These are phyloP conservation scores for Boletellus ananiceps DNA, from an alignment of 768 basidiomycete genomes.

Conservation along the genomic window DNA sequence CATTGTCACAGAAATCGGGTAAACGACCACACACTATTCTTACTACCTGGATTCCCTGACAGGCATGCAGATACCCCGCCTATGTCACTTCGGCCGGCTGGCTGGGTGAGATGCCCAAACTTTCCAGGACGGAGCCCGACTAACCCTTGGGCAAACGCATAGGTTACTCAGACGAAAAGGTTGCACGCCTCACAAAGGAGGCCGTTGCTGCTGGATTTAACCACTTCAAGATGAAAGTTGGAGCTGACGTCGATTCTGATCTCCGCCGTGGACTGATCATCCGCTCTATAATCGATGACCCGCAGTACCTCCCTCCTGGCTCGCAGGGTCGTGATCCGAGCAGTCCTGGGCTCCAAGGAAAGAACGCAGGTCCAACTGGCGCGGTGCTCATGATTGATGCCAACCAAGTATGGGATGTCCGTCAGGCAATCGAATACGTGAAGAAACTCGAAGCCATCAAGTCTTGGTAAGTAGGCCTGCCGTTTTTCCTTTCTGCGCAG, in stretches of 20 bases:
- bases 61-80: constrained; percentile 68
- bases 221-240: constrained; percentile 99
- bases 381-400: constrained; percentile 96
- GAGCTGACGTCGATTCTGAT: constrained; percentile 76
- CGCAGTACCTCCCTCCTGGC: constrained; percentile 67
- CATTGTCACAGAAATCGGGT: constrained; percentile 68
- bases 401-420: constrained; percentile 95
- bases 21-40: constrained; percentile 8
- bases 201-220: constrained; percentile 87
- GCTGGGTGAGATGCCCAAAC: constrained; percentile 50
- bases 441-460: constrained; percentile 71
- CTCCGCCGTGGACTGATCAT: constrained; percentile 85
- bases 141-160: constrained; percentile 5
- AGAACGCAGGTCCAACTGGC: constrained; percentile 94
- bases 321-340: constrained; percentile 54
- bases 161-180: constrained; percentile 93
- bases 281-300: constrained; percentile 93
- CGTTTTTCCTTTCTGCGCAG: not conserved
- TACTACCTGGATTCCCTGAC: not conserved
- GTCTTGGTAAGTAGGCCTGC: constrained; percentile 60
- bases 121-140: not conserved
- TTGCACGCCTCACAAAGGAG: constrained; percentile 79
- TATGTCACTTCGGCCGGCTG: constrained; percentile 93
- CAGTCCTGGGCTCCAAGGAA: constrained; percentile 63
- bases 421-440: constrained; percentile 90